Base-by-base conservation (phyloP, 1,139 yeast species). In the Cylindricascospora bacillispora region DNA sequence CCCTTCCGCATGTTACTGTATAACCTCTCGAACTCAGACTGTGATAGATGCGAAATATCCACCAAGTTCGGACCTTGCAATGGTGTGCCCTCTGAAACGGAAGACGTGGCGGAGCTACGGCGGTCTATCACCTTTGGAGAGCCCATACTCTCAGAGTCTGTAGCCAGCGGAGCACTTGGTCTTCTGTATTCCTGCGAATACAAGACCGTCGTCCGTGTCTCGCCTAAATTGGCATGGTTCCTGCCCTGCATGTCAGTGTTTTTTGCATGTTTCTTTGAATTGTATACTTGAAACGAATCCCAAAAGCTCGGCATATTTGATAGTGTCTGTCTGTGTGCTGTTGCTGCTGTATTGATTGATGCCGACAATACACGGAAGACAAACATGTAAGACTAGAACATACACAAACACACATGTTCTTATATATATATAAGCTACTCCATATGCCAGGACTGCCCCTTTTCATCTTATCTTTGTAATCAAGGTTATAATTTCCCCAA, bases 241-340 rank as follows among this genome's bases (percentile, higher is more conserved):
- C 38, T 35, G 3, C 51, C 52, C 15, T 28, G 34, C 36, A 45
- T 37, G 7, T 32, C 38, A 4, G 48, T 43, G 25, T 40, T 34
- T 19, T 35, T 34, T 6, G 47, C 40, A 34, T 52, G 57, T 28
- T 52, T 52, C 28, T 38, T 40, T 25, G 35, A 38, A 38, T 50
- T 49, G 35, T 52, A 49, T 12, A 50, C 53, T 32, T 40, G 39
- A 32, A 52, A 52, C 20, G 55, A 43, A 25, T 50, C 49, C 41
- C 47, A 48, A 32, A 52, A 36, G 28, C 40, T 42, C 15, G 39
- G 35, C 52, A 46, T 48, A 12, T 9, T 24, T 18, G 12, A 17
- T 18, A 11, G 10, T 24, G 9, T 24, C n/a, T n/a, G n/a, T n/a
- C n/a, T n/a, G n/a, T n/a, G n/a, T n/a, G n/a, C n/a, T n/a, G n/a